Evolutionary conservation across 176 grass and related monocot genomes (phyloP), one percentile per base, ranked within the genome.

Genomic region (Pharus latifolius): DNA sequence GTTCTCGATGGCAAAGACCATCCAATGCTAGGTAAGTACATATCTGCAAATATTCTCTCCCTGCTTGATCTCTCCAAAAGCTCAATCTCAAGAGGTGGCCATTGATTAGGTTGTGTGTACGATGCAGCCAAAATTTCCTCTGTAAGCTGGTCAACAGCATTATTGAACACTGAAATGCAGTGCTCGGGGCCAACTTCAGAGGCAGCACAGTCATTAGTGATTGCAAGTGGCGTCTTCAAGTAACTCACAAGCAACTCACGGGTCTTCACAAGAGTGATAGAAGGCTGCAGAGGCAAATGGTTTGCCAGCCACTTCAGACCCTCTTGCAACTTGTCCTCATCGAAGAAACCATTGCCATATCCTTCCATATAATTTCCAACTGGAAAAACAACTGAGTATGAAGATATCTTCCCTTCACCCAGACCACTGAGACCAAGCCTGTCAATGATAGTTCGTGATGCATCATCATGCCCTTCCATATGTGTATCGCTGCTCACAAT

Each of bases 131-230:
- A 61, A 82, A 99, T 69, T 28, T 82, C 79, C 63, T 80, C 80
- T 47, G 26, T 46, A 19, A 86, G 66, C 77, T 75, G 68, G 60
- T 82, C 72, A 6, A 94, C 46, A 61, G 78, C 83, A 66, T 88
- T 70, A 47, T 94, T 99, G 77, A 91, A 88, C 59, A 65, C 82
- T 25, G 82, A 78, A 59, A 99, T 86, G 38, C 82, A 99, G 60
- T 82, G 41, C 22, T 88, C 76, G 60, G 95, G 95, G 6, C 82
- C 72, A 67, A 78, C 49, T 85, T 83, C 68, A 71, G 58, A 31
- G 29, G 74, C 38, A 78, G 54, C 79, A 73, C 10, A 55, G 46
- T 59, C 59, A 43, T 64, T 77, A 75, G 88, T 62, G 17, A 51
- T 28, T 20, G 76, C 57, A 69, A 80, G 48, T 77, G 83, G 74